These are phyloP conservation scores for Stevia rebaudiana DNA, from an alignment of 140 eudicot species.

Conservation along the genomic window DNA sequence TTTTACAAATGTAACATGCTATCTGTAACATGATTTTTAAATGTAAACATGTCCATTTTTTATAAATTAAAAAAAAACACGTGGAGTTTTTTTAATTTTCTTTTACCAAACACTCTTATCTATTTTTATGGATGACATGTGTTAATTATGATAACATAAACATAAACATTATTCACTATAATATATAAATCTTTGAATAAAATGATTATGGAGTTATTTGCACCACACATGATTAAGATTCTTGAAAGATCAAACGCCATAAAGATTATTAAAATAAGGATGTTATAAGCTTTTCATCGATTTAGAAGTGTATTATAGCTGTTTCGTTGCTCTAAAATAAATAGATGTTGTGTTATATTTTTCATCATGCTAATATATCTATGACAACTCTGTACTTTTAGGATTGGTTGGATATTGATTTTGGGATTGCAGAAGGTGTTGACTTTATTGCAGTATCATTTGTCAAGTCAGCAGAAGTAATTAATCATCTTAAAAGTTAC, in stretches of 20 bases:
- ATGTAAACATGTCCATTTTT: no score
- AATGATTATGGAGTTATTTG: no score
- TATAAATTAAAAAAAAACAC: no score
- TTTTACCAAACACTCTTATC: no score
- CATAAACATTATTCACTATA: no score
- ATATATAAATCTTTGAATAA: no score
- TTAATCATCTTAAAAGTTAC: slow-evolving; percentile 76
- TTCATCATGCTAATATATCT: background rate
- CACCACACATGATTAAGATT: background rate
- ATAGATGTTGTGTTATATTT: background rate
- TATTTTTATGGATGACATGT: no score
- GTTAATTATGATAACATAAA: no score
- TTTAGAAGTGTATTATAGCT: background rate
- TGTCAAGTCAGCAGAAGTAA: slow-evolving; percentile 92
- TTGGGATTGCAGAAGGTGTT: slow-evolving; percentile 91
- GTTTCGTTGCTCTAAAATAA: background rate
- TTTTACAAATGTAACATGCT: no score
- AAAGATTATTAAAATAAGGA: background rate
- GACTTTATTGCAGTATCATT: slow-evolving; percentile 90
- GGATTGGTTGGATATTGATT: slow-evolving; percentile 99
- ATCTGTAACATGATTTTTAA: no score
- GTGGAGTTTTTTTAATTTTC: no score
- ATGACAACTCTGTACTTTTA: slow-evolving; percentile 17
- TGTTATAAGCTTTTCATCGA: background rate
- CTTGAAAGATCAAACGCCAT: background rate